Evolutionary conservation across 2,329 filamentous ascomycete species (phyloP).

Genomic region (Neopestalotiopsis sp.): DNA sequence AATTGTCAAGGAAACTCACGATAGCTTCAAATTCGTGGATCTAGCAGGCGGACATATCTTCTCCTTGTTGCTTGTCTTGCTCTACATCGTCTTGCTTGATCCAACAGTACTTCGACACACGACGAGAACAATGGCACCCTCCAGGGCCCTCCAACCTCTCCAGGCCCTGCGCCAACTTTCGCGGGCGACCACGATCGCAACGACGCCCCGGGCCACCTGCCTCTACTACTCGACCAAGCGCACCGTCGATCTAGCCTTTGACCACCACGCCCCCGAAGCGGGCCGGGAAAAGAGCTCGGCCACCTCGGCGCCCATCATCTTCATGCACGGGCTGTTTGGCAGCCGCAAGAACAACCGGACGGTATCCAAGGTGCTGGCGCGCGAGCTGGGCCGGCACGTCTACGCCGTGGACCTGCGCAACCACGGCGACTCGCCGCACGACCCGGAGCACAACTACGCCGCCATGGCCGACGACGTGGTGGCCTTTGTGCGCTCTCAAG

Average conservation of each 20-base stretch:
- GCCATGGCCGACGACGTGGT: conserved; percentile 85
- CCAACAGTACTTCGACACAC: not conserved
- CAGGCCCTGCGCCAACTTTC: not conserved
- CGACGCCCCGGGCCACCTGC: conserved; percentile 1
- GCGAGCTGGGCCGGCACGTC: conserved; percentile 78
- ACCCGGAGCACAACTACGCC: conserved; percentile 76
- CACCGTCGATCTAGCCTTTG: conserved; percentile 59
- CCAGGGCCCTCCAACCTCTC: not conserved
- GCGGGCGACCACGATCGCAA: not conserved
- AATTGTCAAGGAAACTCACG: not conserved
- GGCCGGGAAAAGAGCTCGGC: conserved; percentile 41
- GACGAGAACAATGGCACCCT: conserved; percentile 5
- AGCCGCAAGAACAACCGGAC: conserved; percentile 94
- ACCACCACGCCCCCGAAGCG: conserved; percentile 65
- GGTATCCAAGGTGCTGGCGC: conserved; percentile 72
- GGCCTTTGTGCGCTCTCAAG: conserved; percentile 75
- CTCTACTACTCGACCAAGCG: conserved; percentile 7
- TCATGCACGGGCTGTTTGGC: conserved; percentile 92
- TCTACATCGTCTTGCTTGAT: not conserved
- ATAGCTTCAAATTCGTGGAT: conserved; percentile 6
- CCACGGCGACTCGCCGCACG: conserved; percentile 88
- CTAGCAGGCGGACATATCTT: too few relatives aligned
- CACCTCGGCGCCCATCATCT: conserved; percentile 69
- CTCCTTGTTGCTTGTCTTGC: not conserved
- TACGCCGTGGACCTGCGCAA: conserved; percentile 93